These are phyloP conservation scores for Saccharomycopsis sp. DNA, from an alignment of 805 yeast genomes.

Conservation along the genomic window DNA sequence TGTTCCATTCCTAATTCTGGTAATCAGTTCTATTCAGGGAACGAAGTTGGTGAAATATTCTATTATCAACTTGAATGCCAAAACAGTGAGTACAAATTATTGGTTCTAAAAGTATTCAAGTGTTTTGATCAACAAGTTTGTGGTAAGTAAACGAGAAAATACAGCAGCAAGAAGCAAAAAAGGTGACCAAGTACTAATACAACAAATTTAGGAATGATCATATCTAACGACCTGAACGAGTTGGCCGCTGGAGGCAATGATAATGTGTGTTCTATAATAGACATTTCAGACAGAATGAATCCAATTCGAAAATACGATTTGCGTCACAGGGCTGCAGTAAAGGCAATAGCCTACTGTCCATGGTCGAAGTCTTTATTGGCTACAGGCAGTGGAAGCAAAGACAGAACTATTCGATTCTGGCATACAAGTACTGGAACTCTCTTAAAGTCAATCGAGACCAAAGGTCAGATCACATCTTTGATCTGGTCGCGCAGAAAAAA, in stretches of 20 bases:
- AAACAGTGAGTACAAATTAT: constrained; percentile 21
- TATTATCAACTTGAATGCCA: constrained; percentile 31
- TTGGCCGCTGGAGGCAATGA: constrained; percentile 84
- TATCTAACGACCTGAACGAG: constrained; percentile 46
- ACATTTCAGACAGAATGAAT: constrained; percentile 35
- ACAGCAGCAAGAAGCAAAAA: not conserved
- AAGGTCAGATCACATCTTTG: constrained; percentile 73
- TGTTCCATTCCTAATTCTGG: constrained; percentile 47
- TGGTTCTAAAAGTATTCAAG: constrained; percentile 30
- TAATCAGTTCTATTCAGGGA: constrained; percentile 51
- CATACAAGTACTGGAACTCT: constrained; percentile 75
- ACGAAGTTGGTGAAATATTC: constrained; percentile 53
- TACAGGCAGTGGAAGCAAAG: constrained; percentile 88
- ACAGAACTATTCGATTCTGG: constrained; percentile 70
- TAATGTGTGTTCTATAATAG: constrained; percentile 75
- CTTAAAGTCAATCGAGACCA: constrained; percentile 47
- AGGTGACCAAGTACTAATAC: not conserved
- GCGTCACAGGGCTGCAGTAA: constrained; percentile 79
- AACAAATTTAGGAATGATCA: constrained; percentile 45
- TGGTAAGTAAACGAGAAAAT: constrained; percentile 34
- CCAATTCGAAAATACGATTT: constrained; percentile 45
- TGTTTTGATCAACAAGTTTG: constrained; percentile 56
- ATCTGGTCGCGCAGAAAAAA: constrained; percentile 63
- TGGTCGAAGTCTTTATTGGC: constrained; percentile 78
- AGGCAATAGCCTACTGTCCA: constrained; percentile 86